Conservation (phyloP, 2,329 filamentous ascomycete genomes). For the Aspergillus arachidicola region DNA sequence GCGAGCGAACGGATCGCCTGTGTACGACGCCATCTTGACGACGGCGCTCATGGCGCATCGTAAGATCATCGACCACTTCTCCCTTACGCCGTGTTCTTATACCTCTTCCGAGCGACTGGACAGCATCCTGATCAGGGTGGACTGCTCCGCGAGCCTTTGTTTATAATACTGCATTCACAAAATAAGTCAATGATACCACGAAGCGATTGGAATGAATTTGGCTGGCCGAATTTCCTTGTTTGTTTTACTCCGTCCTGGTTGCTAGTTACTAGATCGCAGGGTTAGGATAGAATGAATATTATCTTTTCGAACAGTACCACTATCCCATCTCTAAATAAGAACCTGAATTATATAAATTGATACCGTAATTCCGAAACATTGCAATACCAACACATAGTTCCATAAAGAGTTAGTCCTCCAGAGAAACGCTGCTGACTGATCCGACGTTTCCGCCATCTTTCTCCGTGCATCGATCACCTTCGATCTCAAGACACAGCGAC, state of each 20-base stretch:
- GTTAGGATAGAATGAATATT: constrained; percentile 15
- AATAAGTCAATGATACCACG: constrained; percentile 35
- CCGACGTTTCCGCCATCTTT: constrained; percentile 20
- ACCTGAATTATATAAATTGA: background rate
- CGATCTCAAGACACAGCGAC: constrained; percentile 20
- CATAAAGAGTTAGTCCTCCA: constrained; percentile 4
- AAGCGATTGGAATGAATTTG: constrained; percentile 21
- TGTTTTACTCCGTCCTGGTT: constrained; percentile 10
- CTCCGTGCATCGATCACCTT: constrained; percentile 39
- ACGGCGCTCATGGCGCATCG: background rate
- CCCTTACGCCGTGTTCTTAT: background rate
- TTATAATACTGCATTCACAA: constrained; percentile 19
- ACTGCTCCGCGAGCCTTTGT: background rate
- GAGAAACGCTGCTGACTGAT: constrained; percentile 27
- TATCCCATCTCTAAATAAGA: background rate
- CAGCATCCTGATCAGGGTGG: constrained; percentile 2
- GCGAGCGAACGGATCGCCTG: background rate
- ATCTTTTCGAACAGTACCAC: background rate
- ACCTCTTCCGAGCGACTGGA: constrained; percentile 10
- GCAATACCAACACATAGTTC: background rate
- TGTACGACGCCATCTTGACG: background rate
- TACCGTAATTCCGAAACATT: background rate
- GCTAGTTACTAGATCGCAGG: constrained; percentile 6
- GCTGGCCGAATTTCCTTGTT: constrained; percentile 19
- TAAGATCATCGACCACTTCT: background rate